A percentile compares a stretch with the other conserved stretches of the same genome.
Conservation (phyloP, 176 grass and related monocot species). For the Zea luxurians region DNA sequence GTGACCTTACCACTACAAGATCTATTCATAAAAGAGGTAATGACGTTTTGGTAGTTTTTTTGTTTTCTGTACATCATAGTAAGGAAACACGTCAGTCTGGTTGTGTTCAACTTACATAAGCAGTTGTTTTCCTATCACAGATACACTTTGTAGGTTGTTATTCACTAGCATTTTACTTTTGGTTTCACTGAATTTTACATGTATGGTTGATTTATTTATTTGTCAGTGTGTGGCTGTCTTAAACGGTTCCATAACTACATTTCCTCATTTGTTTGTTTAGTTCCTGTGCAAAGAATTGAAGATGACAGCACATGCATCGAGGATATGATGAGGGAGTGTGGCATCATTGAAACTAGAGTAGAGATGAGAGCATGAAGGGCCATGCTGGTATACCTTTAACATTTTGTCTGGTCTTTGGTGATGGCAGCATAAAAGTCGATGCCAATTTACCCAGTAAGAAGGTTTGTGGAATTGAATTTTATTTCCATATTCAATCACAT, state of each 20-base stretch:
- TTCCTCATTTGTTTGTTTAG: conserved; percentile 48
- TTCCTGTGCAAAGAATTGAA: conserved; percentile 67
- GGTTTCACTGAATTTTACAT: background rate
- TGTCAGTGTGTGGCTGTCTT: conserved; percentile 11
- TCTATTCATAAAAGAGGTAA: conserved; percentile 67
- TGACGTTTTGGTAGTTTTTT: background rate
- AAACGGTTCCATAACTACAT: conserved; percentile 15
- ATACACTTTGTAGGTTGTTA: background rate
- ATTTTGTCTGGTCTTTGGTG: conserved; percentile 42
- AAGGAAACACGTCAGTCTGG: background rate
- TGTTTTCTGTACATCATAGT: background rate
- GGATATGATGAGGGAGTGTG: conserved; percentile 66
- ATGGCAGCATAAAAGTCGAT: conserved; percentile 36
- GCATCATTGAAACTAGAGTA: conserved; percentile 43
- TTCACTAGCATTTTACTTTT: conserved; percentile 5
- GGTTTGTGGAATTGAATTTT: conserved; percentile 55
- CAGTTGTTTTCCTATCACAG: conserved; percentile 3
- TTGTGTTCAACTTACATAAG: conserved; percentile 23
- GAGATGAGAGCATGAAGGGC: conserved; percentile 34
- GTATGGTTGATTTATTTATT: conserved; percentile 2
- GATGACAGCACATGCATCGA: conserved; percentile 71
- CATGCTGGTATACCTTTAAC: conserved; percentile 42
- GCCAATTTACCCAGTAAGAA: conserved; percentile 60
- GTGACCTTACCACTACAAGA: conserved; percentile 35
- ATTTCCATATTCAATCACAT: conserved; percentile 6